A percentile compares a stretch with the other conserved stretches of the same genome.
phyloP scores from a whole-genome alignment of 306 rosid species.

The Castanea mollissima region DNA sequence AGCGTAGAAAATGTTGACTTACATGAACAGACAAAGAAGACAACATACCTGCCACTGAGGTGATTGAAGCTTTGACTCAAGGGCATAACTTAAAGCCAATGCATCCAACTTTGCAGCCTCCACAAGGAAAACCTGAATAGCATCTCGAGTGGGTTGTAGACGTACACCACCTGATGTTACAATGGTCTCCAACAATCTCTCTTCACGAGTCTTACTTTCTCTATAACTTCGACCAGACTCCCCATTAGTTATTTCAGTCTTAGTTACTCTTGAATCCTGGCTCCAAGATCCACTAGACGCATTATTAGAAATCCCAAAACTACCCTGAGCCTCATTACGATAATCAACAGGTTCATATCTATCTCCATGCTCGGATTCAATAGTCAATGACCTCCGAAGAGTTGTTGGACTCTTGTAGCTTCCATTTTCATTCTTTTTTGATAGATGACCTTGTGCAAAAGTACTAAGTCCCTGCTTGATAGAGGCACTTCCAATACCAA shows the following conservation, averaged over 20 bases:
- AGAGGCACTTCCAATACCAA: constrained; percentile 93
- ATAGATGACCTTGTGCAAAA: constrained; percentile 74
- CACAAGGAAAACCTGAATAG: constrained; percentile 72
- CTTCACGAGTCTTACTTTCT: constrained; percentile 74
- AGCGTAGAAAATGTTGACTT: background rate
- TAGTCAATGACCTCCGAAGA: constrained; percentile 85
- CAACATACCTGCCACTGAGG: constrained; percentile 94
- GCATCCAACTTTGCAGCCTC: constrained; percentile 91
- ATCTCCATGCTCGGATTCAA: constrained; percentile 53
- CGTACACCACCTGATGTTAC: constrained; percentile 96
- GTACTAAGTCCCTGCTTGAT: constrained; percentile 87
- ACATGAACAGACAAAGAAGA: constrained; percentile 21
- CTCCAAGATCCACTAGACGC: constrained; percentile 62
- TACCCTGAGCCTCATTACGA: constrained; percentile 55
- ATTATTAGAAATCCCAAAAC: constrained; percentile 56
- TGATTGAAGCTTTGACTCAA: constrained; percentile 81
- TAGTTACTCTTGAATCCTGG: constrained; percentile 61
- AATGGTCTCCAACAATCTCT: constrained; percentile 88
- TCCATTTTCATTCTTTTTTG: constrained; percentile 75
- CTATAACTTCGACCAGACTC: constrained; percentile 54
- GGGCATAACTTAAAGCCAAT: constrained; percentile 63
- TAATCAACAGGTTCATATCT: constrained; percentile 76
- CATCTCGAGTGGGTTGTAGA: constrained; percentile 96
- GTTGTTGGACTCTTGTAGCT: constrained; percentile 80
- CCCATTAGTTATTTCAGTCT: constrained; percentile 53